Percentiles rank a stretch among this genome's conserved stretches.
Conservation (phyloP, 2,329 filamentous ascomycete genomes). For the Rachicladosporium sp. region DNA sequence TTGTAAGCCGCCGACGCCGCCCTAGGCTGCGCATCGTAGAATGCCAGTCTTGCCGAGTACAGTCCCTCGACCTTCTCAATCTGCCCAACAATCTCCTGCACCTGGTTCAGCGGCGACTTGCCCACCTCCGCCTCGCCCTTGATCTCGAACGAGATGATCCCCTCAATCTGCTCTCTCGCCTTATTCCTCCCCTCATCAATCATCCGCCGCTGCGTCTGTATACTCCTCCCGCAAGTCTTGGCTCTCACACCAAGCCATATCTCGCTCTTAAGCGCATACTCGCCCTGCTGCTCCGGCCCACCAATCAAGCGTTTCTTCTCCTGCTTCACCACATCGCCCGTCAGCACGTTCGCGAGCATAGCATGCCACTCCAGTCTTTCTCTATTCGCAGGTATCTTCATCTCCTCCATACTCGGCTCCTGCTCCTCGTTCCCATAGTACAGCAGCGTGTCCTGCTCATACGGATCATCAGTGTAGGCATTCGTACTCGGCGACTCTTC, state of each 20-base stretch:
- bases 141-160: conserved; percentile 85
- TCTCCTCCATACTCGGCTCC: conserved; percentile 77
- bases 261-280: conserved; percentile 52
- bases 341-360: conserved; percentile 91
- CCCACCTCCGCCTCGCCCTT: conserved; percentile 87
- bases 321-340: conserved; percentile 91
- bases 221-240: conserved; percentile 67
- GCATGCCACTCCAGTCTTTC: conserved; percentile 95
- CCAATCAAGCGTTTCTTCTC: conserved; percentile 94
- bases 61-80: conserved; percentile 80
- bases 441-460: conserved; percentile 84
- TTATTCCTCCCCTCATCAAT: conserved; percentile 70
- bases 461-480: conserved; percentile 69
- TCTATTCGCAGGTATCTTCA: conserved; percentile 75
- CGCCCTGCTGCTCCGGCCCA: conserved; percentile 59
- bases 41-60: conserved; percentile 67
- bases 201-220: conserved; percentile 74
- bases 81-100: conserved; percentile 76
- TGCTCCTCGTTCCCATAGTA: conserved; percentile 86
- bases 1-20: conserved; percentile 66
- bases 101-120: conserved; percentile 76
- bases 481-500: conserved; percentile 73
- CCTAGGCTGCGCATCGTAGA: conserved; percentile 62
- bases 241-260: conserved; percentile 84
- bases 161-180: conserved; percentile 65